These are phyloP conservation scores for Dictyostelium discoideum DNA, from an alignment of 78 protist genomes.

Conservation along the genomic window DNA sequence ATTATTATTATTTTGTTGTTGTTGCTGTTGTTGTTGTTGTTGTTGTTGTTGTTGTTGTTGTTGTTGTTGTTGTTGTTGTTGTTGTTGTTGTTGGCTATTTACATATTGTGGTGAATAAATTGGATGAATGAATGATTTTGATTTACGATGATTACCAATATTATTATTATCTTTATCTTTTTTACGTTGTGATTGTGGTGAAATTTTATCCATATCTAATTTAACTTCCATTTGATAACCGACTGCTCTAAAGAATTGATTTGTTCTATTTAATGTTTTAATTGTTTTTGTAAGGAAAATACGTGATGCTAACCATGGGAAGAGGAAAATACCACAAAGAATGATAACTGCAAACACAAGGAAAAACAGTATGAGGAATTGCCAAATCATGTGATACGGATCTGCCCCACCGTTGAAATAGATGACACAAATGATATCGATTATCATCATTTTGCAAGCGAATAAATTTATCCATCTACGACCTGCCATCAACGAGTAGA, in stretches of 20 bases:
- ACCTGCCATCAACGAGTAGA: background rate
- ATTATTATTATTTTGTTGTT: background rate
- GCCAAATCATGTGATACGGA: background rate
- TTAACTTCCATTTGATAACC: conserved; percentile 49
- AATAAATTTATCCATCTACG: conserved; percentile 42
- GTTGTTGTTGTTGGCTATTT: background rate
- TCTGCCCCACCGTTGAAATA: conserved; percentile 19
- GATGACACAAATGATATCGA: background rate
- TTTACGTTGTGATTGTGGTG: background rate
- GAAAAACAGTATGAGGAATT: background rate
- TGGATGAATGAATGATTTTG: conserved; percentile 7
- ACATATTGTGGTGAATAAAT: conserved; percentile 8
- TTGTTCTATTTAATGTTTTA: conserved; percentile 17
- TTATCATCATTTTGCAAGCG: conserved; percentile 15
- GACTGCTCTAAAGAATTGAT: conserved; percentile 30
- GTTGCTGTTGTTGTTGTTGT: background rate
- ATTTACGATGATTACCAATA: background rate
- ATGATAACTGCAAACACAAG: background rate
- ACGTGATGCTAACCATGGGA: conserved; percentile 25
- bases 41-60: background rate
- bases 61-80: background rate
- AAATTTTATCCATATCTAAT: conserved; percentile 4
- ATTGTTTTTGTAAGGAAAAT: conserved; percentile 16
- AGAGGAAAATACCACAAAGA: background rate
- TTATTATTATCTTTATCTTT: background rate